phyloP scores from a whole-genome alignment of 2,329 filamentous ascomycete species.

The Rutstroemia sp. region DNA sequence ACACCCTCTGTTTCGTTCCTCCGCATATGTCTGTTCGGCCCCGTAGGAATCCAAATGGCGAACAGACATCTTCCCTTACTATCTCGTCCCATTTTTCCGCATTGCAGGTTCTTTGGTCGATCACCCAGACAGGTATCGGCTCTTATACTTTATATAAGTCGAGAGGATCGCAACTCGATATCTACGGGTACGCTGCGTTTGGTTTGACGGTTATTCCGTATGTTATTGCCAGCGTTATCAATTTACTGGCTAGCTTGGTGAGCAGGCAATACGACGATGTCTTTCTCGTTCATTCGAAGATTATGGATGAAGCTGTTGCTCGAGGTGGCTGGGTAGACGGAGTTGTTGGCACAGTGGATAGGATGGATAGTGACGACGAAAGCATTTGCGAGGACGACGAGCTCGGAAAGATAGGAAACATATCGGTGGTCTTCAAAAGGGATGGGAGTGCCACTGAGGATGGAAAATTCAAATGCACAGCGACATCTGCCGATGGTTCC shows the following conservation, averaged over 20 bases:
- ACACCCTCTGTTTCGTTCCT: background rate
- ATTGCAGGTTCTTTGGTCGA: background rate
- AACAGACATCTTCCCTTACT: background rate
- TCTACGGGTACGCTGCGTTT: conserved; percentile 8
- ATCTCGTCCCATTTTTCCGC: background rate
- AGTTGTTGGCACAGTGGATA: background rate
- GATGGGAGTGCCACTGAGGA: background rate
- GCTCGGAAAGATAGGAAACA: background rate
- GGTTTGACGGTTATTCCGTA: conserved; percentile 10
- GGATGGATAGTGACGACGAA: background rate
- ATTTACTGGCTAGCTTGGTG: conserved; percentile 3
- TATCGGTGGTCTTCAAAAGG: background rate
- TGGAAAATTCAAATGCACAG: background rate
- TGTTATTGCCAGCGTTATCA: conserved; percentile 1
- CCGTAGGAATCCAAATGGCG: background rate
- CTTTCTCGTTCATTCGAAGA: conserved; percentile 1
- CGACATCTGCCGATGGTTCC: background rate
- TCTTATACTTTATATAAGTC: conserved; percentile 1
- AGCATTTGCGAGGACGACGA: background rate
- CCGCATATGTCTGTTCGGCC: background rate
- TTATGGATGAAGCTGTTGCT: conserved; percentile 5
- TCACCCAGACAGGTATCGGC: background rate
- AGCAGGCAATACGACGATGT: background rate
- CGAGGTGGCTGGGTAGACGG: background rate
- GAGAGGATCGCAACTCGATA: background rate